Evolutionary conservation across 176 grass and related monocot species (phyloP), one percentile per base, ranked within the genome.

Genomic region (Triticum turgidum): DNA sequence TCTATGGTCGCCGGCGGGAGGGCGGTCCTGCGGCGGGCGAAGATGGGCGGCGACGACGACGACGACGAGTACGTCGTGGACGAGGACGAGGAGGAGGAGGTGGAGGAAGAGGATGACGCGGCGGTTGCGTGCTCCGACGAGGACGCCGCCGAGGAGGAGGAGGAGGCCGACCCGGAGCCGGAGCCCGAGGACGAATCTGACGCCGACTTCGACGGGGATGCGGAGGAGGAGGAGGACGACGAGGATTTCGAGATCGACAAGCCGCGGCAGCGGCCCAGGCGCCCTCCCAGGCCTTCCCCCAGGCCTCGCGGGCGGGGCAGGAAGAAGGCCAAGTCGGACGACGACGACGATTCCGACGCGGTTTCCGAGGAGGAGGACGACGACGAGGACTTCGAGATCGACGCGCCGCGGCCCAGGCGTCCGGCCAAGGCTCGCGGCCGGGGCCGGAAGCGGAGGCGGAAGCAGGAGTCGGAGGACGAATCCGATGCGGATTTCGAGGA

Each of bases 61-160:
- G 91, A 88, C 0, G 91, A 88, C 0, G 86, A 88, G 67, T 83
- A 93, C 15, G 85, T 88, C 3, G 58, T 37, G 52, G 54, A 58
- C 5, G 92, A 86, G 14, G 86, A 80, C 49, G 89, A 87, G 15
- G 88, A 90, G 9, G 85, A 89, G 24, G 89, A 87, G 20, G 88
- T 88, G 9, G 84, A 89, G 24, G 92, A 91, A 68, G 85, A 90
- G 79, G 81, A 89, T 7, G 87, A 89, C 14, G 81, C 29, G 29
- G 58, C 78, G 4, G 68, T 78, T 6, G 39, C 54, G 2, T 78
- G 65, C 25, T 85, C 83, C 29, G 59, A 77, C 1, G 39, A 64
- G 13, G 83, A 84, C 8, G 72, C 1, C 24, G 62, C 7, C 15
- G 66, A 9, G 15, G 67, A 80, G 38, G 83, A 65, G 0, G 29